phyloP scores from a whole-genome alignment of 2,329 filamentous ascomycete species.

The Penicillium sp. region DNA sequence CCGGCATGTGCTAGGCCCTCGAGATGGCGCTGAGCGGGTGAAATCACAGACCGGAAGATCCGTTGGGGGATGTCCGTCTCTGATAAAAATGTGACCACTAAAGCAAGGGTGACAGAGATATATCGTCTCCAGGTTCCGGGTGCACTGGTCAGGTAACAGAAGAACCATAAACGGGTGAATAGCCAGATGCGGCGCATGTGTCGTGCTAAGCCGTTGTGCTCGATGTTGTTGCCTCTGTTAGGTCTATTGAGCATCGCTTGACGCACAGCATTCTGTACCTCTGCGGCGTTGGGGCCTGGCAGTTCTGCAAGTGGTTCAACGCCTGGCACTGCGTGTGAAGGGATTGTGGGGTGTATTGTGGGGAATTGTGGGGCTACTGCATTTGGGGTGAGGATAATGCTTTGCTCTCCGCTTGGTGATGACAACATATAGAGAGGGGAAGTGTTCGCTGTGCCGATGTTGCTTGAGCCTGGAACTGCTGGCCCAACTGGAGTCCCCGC shows the following conservation, averaged over 20 bases:
- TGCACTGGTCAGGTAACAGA: constrained; percentile 59
- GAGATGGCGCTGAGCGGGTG: constrained; percentile 46
- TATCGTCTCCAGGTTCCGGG: constrained; percentile 49
- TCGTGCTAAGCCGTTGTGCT: constrained; percentile 42
- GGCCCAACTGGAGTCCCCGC: not conserved
- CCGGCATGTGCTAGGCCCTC: constrained; percentile 43
- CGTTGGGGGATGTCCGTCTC: constrained; percentile 42
- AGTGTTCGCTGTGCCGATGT: not conserved
- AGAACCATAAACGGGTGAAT: constrained; percentile 58
- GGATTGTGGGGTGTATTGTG: not conserved
- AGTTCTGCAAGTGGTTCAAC: constrained; percentile 9
- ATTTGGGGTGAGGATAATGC: not conserved
- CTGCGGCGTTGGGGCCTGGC: constrained; percentile 19
- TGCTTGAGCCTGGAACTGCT: not conserved
- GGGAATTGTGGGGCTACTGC: not conserved
- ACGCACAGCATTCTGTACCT: constrained; percentile 34
- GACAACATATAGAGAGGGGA: not conserved
- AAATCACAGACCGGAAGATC: constrained; percentile 36
- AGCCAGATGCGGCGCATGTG: constrained; percentile 56
- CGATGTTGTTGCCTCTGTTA: constrained; percentile 18
- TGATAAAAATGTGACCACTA: constrained; percentile 43
- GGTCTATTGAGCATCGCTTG: constrained; percentile 35
- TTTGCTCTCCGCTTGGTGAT: not conserved
- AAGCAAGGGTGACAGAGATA: constrained; percentile 40
- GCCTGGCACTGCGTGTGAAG: not conserved